Conservation (phyloP, 495 filamentous ascomycete species). For the Ramalina peruviana region DNA sequence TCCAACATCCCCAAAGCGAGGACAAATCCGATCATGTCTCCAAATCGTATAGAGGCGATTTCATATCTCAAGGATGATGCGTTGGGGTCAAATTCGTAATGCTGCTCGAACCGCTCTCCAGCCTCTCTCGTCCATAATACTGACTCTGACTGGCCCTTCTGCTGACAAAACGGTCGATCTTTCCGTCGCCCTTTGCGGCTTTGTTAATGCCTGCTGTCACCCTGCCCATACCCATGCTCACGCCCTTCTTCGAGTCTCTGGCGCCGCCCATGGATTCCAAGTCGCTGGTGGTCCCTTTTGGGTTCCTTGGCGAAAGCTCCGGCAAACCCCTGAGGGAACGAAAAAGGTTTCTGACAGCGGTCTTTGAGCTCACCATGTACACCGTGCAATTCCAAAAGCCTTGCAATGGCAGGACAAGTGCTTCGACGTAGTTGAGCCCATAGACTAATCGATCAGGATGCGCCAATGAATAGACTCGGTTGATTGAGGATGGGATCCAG, state of each 20-base stretch:
- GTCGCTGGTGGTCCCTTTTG: neutral
- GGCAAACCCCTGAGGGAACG: neutral
- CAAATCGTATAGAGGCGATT: neutral
- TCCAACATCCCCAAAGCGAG: neutral
- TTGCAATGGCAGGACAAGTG: conserved; percentile 68
- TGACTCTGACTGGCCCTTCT: conserved; percentile 8
- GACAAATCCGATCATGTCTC: neutral
- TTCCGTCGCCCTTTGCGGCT: neutral
- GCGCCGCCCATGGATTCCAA: neutral
- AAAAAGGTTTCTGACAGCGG: conserved; percentile 8
- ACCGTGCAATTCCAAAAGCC: conserved; percentile 82
- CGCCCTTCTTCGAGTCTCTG: neutral
- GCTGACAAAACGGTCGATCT: conserved; percentile 3
- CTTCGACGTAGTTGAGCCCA: conserved; percentile 51
- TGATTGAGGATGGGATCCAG: conserved; percentile 72
- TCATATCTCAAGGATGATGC: neutral
- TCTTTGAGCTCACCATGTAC: conserved; percentile 51
- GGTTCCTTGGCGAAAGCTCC: neutral
- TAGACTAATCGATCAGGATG: conserved; percentile 38
- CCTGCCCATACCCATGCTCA: neutral
- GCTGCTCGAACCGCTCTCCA: conserved; percentile 10
- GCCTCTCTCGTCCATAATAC: neutral
- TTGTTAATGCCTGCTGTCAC: neutral
- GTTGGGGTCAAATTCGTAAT: neutral
- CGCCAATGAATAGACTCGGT: conserved; percentile 58